Evolutionary conservation across 768 basidiomycete species (phyloP).

Genomic region (Coprinopsis sp.): DNA sequence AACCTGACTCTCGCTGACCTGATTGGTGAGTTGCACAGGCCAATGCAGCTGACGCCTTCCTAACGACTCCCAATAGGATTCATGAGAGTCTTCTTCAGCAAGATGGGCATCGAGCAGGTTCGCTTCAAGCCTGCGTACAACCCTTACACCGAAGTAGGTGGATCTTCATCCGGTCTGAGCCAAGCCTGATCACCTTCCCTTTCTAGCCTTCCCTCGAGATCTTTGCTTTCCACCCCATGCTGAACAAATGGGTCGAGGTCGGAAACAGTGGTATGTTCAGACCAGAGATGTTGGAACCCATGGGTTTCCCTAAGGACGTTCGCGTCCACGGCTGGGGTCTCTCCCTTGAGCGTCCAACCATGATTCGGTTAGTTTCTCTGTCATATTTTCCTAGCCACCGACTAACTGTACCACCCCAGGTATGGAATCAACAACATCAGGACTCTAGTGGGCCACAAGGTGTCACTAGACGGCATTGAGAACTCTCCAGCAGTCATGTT

Average conservation of each 20-base stretch:
- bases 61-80: conserved; percentile 55
- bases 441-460: conserved; percentile 96
- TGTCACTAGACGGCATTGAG: conserved; percentile 84
- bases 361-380: conserved; percentile 76
- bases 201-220: conserved; percentile 90
- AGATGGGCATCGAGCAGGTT: conserved; percentile 93
- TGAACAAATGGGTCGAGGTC: conserved; percentile 95
- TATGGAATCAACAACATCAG: conserved; percentile 98
- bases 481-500: conserved; percentile 89
- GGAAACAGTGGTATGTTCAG: conserved; percentile 99
- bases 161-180: background rate
- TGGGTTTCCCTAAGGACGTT: conserved; percentile 96
- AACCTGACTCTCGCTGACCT: conserved; percentile 90
- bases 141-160: conserved; percentile 85
- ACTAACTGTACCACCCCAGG: conserved; percentile 32
- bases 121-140: conserved; percentile 99
- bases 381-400: background rate
- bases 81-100: conserved; percentile 97
- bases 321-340: conserved; percentile 98
- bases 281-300: conserved; percentile 98
- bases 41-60: background rate
- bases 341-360: conserved; percentile 90
- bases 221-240: conserved; percentile 94
- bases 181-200: background rate
- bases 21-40: conserved; percentile 60